These are phyloP conservation scores for Hymenoscyphus fraxineus DNA, from an alignment of 2,329 filamentous ascomycete species.

Conservation along the genomic window DNA sequence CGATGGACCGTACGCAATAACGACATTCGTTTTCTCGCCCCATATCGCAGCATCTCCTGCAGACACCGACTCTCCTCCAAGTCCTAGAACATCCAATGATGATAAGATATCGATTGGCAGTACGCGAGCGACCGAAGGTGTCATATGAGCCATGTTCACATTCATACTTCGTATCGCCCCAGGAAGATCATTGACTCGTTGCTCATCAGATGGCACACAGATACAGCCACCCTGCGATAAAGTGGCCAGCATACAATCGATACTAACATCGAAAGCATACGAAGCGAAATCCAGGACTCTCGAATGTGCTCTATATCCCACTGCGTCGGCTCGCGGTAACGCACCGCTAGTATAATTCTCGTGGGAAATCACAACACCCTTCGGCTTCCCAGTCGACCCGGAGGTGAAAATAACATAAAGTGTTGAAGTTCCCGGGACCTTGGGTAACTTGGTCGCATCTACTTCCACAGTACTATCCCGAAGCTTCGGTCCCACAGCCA, in stretches of 20 bases:
- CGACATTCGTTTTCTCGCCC: constrained; percentile 34
- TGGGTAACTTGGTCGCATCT: background rate
- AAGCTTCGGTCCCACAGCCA: constrained; percentile 4
- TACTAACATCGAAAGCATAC: constrained; percentile 37
- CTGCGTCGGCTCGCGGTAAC: constrained; percentile 1
- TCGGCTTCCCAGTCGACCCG: constrained; percentile 28
- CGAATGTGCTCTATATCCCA: constrained; percentile 9
- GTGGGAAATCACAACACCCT: constrained; percentile 20
- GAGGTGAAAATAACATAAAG: constrained; percentile 23
- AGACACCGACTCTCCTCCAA: constrained; percentile 35
- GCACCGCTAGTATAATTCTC: constrained; percentile 5
- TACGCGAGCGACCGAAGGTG: constrained; percentile 27
- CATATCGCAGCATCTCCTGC: constrained; percentile 37
- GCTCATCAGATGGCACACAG: constrained; percentile 39
- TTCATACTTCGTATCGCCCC: constrained; percentile 25
- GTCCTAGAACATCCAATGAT: constrained; percentile 20
- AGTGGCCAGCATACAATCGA: constrained; percentile 28
- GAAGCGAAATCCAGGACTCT: constrained; percentile 12
- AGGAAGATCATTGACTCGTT: constrained; percentile 37
- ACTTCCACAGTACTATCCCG: background rate
- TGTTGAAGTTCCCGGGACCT: constrained; percentile 1
- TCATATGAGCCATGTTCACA: constrained; percentile 24
- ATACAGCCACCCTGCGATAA: constrained; percentile 35
- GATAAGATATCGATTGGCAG: constrained; percentile 21
- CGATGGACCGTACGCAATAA: constrained; percentile 41